These are phyloP conservation scores for Bryum argenteum DNA, from an alignment of 225 moss, liverwort and hornwort species.

Conservation along the genomic window DNA sequence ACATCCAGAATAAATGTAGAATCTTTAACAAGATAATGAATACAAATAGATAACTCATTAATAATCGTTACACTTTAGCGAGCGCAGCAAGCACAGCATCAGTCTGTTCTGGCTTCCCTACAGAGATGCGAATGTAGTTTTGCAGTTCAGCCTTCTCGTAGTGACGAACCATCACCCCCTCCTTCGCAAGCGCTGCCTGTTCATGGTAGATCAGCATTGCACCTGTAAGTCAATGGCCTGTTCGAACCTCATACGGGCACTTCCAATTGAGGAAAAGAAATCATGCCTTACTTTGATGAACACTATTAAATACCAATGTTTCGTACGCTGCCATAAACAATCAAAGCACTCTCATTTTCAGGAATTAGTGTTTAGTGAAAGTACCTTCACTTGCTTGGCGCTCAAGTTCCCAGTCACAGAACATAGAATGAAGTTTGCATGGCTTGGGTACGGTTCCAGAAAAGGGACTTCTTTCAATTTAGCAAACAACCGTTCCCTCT, in stretches of 20 bases:
- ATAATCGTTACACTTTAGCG: conserved; percentile 25
- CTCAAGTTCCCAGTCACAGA: conserved; percentile 62
- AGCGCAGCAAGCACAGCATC: conserved; percentile 76
- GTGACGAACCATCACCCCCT: conserved; percentile 96
- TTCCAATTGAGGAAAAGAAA: neutral
- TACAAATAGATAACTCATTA: neutral
- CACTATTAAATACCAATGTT: neutral
- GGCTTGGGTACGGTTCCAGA: conserved; percentile 80
- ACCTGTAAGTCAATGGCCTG: neutral
- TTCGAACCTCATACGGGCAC: neutral
- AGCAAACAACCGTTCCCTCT: conserved; percentile 72
- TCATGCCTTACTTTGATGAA: neutral
- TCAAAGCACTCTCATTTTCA: neutral
- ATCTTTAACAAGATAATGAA: neutral
- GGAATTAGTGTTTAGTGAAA: too few relatives aligned
- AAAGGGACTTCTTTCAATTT: conserved; percentile 74
- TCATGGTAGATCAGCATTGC: neutral
- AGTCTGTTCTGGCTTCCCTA: conserved; percentile 88
- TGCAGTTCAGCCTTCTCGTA: conserved; percentile 89
- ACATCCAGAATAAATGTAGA: too few relatives aligned
- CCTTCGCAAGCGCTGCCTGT: conserved; percentile 70
- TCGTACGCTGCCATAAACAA: too few relatives aligned
- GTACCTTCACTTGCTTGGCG: conserved; percentile 89
- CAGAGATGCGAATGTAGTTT: conserved; percentile 91
- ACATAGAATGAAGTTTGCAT: conserved; percentile 89